These are phyloP conservation scores for Magnaporthiopsis incrustans DNA, from an alignment of 2,329 filamentous ascomycete genomes.

Conservation along the genomic window DNA sequence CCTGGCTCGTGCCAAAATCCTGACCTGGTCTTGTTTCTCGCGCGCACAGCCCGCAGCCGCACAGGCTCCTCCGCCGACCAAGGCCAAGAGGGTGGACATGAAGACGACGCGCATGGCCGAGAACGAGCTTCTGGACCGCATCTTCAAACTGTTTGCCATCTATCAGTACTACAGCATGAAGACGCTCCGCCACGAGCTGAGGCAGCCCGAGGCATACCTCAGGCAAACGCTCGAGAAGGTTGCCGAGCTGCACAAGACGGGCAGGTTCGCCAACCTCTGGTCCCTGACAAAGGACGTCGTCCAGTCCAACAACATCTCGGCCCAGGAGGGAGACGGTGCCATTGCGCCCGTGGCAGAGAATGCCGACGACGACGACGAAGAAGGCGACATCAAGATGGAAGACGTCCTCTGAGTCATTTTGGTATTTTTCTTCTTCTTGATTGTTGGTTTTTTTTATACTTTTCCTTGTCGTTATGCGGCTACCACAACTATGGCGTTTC, in stretches of 20 bases:
- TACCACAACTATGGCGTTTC: no score
- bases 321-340: slow-evolving; percentile 1
- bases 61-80: slow-evolving; percentile 33
- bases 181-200: slow-evolving; percentile 64
- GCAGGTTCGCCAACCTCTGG: slow-evolving; percentile 76
- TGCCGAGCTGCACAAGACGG: slow-evolving; percentile 73
- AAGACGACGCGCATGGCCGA: slow-evolving; percentile 88
- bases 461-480: no score
- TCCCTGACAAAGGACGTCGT: slow-evolving; percentile 37
- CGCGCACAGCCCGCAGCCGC: slow-evolving; percentile 7
- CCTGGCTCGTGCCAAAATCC: not conserved
- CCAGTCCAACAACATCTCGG: slow-evolving; percentile 2
- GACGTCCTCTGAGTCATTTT: slow-evolving; percentile 45
- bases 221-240: slow-evolving; percentile 78
- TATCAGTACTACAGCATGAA: slow-evolving; percentile 95
- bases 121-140: slow-evolving; percentile 76
- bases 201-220: slow-evolving; percentile 89
- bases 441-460: no score
- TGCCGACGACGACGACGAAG: slow-evolving; percentile 53
- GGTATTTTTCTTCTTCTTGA: not conserved
- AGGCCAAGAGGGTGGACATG: slow-evolving; percentile 60
- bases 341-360: not conserved
- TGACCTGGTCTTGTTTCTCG: not conserved
- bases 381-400: slow-evolving; percentile 67
- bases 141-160: slow-evolving; percentile 75